These are phyloP conservation scores for Trifolium fragiferum DNA, from an alignment of 306 rosid genomes.

Conservation along the genomic window DNA sequence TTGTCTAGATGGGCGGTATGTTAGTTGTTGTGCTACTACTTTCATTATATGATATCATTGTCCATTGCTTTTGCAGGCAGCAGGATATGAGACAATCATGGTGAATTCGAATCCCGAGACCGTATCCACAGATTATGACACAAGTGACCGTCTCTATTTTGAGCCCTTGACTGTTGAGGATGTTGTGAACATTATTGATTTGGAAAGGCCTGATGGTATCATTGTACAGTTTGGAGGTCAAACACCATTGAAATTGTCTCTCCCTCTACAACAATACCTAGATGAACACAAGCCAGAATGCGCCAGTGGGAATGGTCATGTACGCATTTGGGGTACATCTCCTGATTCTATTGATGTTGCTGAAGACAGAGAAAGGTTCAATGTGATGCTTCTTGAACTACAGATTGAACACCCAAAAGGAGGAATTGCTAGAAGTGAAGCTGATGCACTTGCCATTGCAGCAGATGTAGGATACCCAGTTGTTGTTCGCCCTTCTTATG, in stretches of 20 bases:
- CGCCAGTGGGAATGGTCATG: conserved; percentile 72
- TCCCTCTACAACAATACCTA: conserved; percentile 80
- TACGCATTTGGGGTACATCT: conserved; percentile 95
- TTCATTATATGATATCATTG: conserved; percentile 9
- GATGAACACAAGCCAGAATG: conserved; percentile 77
- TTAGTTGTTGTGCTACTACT: not conserved
- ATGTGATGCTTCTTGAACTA: conserved; percentile 73
- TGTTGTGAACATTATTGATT: conserved; percentile 80
- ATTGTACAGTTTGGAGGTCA: conserved; percentile 99
- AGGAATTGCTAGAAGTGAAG: conserved; percentile 94
- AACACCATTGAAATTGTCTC: conserved; percentile 89
- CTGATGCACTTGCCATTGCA: conserved; percentile 87
- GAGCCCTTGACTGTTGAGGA: conserved; percentile 93
- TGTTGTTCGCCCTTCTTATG: conserved; percentile 96
- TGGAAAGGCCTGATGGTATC: conserved; percentile 97
- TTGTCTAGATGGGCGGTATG: not conserved
- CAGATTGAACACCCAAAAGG: conserved; percentile 97
- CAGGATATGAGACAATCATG: conserved; percentile 95
- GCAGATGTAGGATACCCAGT: conserved; percentile 88
- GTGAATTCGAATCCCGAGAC: conserved; percentile 99
- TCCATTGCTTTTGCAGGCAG: conserved; percentile 64
- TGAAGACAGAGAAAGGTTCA: conserved; percentile 96
- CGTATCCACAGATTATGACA: conserved; percentile 95
- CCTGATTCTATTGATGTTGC: conserved; percentile 96
- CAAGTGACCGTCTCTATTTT: conserved; percentile 93